Base-by-base conservation (phyloP, 208 protist genomes). In the Wallacemonas sp. region DNA sequence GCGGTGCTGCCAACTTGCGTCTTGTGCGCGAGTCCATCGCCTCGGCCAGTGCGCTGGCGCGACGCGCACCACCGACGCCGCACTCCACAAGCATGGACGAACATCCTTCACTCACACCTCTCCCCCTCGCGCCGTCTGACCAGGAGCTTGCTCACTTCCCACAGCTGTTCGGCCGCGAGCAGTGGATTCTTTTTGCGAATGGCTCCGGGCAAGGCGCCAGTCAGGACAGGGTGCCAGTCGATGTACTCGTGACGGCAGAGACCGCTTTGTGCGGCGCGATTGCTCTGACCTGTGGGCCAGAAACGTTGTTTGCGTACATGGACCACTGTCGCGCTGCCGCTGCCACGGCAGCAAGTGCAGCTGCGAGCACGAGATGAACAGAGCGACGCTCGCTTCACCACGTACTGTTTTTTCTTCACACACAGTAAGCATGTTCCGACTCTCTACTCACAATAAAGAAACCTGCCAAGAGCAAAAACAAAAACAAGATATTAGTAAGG, bases 231-330 rank as follows among this genome's bases (percentile, higher is more conserved):
- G 26, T 79, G n/a, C 84, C 89, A 16, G 46, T 58, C 2, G 86
- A 91, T 56, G 90, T 93, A 12, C 63, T 68, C n/a, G 38, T 92
- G n/a, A 72, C 81, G 6, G 82, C 87, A 21, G 64, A 80, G 17
- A 91, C 88, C 9, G 72, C 82, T 0, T 64, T 94, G 32, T 94
- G 84, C 44, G 86, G 86, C 11, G 75, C 76, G 26, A 65, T 87
- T 29, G 70, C 74, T 16, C 72, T 92, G 9, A 62, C 68, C 0
- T 65, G 68, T 2, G 80, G 83, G 11, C 46, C 74, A 21, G 29
- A 61, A n/a, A 61, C 61, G 47, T 32, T 81, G 19, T 39, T 77
- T 2, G 26, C 48, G 3, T 73, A 80, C 21, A 34, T 85, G 41
- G 80, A 84, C 48, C 41, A 26, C 17, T 63, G 6, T 19, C 16